Percentiles rank a stretch among this genome's conserved stretches.
Conservation (phyloP, 495 filamentous ascomycete species). For the Chaetomium fimeti region DNA sequence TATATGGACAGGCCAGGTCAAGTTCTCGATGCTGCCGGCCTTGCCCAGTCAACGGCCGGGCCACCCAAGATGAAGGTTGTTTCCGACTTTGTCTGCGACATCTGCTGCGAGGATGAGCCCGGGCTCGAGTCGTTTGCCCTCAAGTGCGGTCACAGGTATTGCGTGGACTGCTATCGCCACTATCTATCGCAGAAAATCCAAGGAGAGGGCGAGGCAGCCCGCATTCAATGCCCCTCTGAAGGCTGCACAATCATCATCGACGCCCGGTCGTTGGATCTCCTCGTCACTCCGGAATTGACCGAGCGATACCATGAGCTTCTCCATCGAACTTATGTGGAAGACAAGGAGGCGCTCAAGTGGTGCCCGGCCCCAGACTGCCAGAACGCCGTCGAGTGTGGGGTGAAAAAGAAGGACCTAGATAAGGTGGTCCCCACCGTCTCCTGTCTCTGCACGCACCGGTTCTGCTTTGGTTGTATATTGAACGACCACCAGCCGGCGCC, state of each 20-base stretch:
- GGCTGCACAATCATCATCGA: conserved; percentile 89
- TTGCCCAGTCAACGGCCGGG: conserved; percentile 63
- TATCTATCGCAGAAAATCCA: conserved; percentile 90
- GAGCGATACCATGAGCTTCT: conserved; percentile 81
- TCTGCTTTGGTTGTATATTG: conserved; percentile 95
- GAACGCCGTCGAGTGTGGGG: conserved; percentile 82
- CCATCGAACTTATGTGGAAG: conserved; percentile 93
- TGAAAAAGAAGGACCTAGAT: conserved; percentile 80
- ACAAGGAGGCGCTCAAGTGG: conserved; percentile 92
- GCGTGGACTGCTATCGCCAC: conserved; percentile 86
- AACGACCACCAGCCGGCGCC: conserved; percentile 92
- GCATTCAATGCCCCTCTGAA: conserved; percentile 89
- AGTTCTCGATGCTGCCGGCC: conserved; percentile 80
- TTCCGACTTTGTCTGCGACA: conserved; percentile 82
- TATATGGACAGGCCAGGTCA: conserved; percentile 84
- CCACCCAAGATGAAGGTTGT: conserved; percentile 66
- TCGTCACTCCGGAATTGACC: conserved; percentile 72
- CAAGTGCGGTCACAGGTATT: conserved; percentile 95
- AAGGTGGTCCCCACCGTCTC: conserved; percentile 85
- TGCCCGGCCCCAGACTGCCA: conserved; percentile 94
- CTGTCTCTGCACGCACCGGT: conserved; percentile 78
- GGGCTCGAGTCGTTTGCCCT: conserved; percentile 87
- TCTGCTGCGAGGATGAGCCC: conserved; percentile 87
- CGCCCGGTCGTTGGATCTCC: conserved; percentile 76
- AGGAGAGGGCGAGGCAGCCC: conserved; percentile 89